These are phyloP conservation scores for Dentiscutata heterogama DNA, from an alignment of 371 early-diverging fungal genomes.

Conservation along the genomic window DNA sequence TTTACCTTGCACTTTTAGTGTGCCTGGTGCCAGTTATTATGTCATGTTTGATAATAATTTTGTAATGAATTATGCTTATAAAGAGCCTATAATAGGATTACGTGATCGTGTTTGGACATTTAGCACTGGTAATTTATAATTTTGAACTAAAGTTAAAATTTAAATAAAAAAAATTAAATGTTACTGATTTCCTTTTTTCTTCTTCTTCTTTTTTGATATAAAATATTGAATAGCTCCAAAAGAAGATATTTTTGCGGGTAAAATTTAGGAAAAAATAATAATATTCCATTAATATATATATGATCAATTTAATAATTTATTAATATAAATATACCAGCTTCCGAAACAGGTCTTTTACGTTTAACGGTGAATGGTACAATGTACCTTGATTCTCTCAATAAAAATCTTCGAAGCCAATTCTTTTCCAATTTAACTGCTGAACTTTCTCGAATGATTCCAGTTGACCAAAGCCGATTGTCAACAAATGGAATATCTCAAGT, in stretches of 20 bases:
- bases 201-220: not conserved
- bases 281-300: not conserved
- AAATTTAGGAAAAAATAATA: too few species aligned
- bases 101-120: not conserved
- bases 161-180: not conserved
- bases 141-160: not conserved
- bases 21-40: not conserved
- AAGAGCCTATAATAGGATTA: conserved; percentile 3
- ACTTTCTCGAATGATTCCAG: conserved; percentile 1
- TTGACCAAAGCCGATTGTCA: not conserved
- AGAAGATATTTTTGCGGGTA: too few species aligned
- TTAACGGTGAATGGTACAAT: not conserved
- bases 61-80: not conserved
- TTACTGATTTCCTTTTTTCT: not conserved
- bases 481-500: not conserved
- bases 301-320: too few species aligned
- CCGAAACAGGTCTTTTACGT: not conserved
- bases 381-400: too few species aligned
- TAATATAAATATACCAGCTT: not conserved
- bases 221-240: not conserved
- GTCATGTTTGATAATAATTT: conserved; percentile 19
- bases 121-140: not conserved
- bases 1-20: conserved; percentile 7
- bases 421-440: not conserved
- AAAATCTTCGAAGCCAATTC: not conserved